These are phyloP conservation scores for Cladosporium sp. DNA, from an alignment of 2,329 filamentous ascomycete species.

Conservation along the genomic window DNA sequence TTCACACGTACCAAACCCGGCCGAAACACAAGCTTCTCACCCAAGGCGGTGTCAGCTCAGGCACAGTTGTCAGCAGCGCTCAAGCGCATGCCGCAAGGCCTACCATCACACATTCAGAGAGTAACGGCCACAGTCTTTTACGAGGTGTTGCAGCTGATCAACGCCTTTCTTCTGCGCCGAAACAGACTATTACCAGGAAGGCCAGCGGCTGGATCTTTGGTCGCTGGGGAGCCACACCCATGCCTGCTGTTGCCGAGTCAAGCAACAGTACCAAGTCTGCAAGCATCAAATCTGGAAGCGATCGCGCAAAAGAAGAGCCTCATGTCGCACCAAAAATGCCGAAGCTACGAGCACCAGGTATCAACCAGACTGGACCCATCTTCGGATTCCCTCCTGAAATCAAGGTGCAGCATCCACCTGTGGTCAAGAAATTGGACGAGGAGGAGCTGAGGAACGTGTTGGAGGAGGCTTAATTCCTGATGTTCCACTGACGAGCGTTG, in stretches of 20 bases:
- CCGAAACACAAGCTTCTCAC: slow-evolving; percentile 70
- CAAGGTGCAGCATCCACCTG: slow-evolving; percentile 53
- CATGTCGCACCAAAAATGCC: slow-evolving; percentile 40
- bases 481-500: background rate
- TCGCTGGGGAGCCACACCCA: slow-evolving; percentile 60
- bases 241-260: slow-evolving; percentile 31
- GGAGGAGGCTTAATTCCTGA: slow-evolving; percentile 14
- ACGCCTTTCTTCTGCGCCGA: slow-evolving; percentile 39
- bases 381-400: slow-evolving; percentile 66
- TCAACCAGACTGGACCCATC: slow-evolving; percentile 76
- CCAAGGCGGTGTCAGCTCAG: slow-evolving; percentile 52
- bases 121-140: slow-evolving; percentile 32
- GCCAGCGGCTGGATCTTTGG: slow-evolving; percentile 67
- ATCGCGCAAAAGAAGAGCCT: slow-evolving; percentile 27
- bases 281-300: slow-evolving; percentile 17
- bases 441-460: slow-evolving; percentile 53
- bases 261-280: slow-evolving; percentile 15
- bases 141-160: slow-evolving; percentile 37
- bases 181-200: slow-evolving; percentile 49
- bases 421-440: slow-evolving; percentile 59
- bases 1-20: slow-evolving; percentile 70
- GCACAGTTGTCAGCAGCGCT: slow-evolving; percentile 44
- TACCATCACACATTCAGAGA: slow-evolving; percentile 24
- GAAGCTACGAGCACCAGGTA: slow-evolving; percentile 62
- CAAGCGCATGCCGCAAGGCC: slow-evolving; percentile 37